Evolutionary conservation across 169 alveolate genomes (phyloP).

Genomic region (Cytauxzoon felis): DNA sequence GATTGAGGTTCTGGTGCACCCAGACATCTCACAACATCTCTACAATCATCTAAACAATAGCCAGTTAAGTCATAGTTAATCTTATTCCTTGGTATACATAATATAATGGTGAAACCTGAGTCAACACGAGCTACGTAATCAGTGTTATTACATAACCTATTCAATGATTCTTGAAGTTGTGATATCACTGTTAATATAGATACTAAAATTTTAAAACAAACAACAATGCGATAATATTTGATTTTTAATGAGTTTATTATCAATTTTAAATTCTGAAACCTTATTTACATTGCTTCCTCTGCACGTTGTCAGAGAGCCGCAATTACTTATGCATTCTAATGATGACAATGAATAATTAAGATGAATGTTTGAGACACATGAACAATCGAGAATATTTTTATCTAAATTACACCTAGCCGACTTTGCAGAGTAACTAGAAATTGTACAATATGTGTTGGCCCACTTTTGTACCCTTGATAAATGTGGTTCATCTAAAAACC

Average conservation of each 20-base stretch:
- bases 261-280: neutral
- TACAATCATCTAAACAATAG: slow-evolving; percentile 47
- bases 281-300: neutral
- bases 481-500: too few relatives aligned
- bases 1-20: neutral
- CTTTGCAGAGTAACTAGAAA: neutral
- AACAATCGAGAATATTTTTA: slow-evolving; percentile 1
- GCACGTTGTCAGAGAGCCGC: slow-evolving; percentile 16
- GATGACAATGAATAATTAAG: slow-evolving; percentile 3
- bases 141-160: slow-evolving; percentile 11
- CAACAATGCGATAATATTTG: slow-evolving; percentile 6
- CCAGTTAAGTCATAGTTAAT: neutral
- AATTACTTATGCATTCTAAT: slow-evolving; percentile 21
- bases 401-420: slow-evolving; percentile 7
- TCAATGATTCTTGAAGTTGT: slow-evolving; percentile 27
- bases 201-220: neutral
- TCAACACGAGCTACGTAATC: slow-evolving; percentile 11
- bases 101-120: too few relatives aligned
- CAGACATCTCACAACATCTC: neutral
- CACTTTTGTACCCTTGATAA: slow-evolving; percentile 8
- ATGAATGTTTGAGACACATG: slow-evolving; percentile 14
- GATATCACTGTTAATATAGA: slow-evolving; percentile 4
- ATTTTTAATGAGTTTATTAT: neutral
- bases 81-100: neutral
- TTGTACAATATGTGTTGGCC: slow-evolving; percentile 10